Percentiles rank a stretch among this genome's conserved stretches.
phyloP scores from a whole-genome alignment of 495 filamentous ascomycete genomes.

The Penicillium soppii region DNA sequence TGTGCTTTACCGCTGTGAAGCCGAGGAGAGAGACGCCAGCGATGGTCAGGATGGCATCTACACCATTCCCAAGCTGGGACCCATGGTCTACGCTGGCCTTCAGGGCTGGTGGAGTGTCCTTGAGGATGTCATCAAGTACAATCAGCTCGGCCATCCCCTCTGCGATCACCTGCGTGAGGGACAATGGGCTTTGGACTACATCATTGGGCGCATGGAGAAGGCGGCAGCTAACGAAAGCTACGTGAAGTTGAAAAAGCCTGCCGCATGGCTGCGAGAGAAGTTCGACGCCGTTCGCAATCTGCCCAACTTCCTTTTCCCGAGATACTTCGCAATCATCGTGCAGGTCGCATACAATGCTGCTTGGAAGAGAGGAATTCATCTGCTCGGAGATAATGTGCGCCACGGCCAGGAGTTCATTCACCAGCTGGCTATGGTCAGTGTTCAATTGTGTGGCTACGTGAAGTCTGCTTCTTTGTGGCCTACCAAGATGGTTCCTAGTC shows the following conservation, averaged over 20 bases:
- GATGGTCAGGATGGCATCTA: slow-evolving; percentile 82
- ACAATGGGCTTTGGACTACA: slow-evolving; percentile 93
- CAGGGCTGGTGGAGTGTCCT: slow-evolving; percentile 99
- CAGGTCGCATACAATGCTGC: slow-evolving; percentile 84
- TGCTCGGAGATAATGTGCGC: slow-evolving; percentile 74
- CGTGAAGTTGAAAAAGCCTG: slow-evolving; percentile 57
- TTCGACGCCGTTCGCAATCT: slow-evolving; percentile 81
- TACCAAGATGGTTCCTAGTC: slow-evolving; percentile 73
- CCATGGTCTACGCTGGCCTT: slow-evolving; percentile 90
- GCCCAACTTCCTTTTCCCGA: slow-evolving; percentile 84
- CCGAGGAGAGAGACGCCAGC: slow-evolving; percentile 84
- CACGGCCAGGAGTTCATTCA: slow-evolving; percentile 83
- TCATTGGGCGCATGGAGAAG: slow-evolving; percentile 72
- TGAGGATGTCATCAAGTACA: slow-evolving; percentile 78
- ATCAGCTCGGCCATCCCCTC: slow-evolving; percentile 88
- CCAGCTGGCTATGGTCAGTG: slow-evolving; percentile 81
- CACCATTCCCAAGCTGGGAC: slow-evolving; percentile 76
- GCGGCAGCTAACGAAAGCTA: slow-evolving; percentile 61
- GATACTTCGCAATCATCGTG: slow-evolving; percentile 89
- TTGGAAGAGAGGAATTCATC: slow-evolving; percentile 70
- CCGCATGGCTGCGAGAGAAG: slow-evolving; percentile 76
- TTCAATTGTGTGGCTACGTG: slow-evolving; percentile 84
- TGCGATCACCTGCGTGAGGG: slow-evolving; percentile 91
- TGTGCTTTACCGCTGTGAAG: slow-evolving; percentile 85
- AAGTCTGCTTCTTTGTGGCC: slow-evolving; percentile 91